Base-by-base conservation (phyloP, 2,329 filamentous ascomycete species). In the Phialophora macrospora region DNA sequence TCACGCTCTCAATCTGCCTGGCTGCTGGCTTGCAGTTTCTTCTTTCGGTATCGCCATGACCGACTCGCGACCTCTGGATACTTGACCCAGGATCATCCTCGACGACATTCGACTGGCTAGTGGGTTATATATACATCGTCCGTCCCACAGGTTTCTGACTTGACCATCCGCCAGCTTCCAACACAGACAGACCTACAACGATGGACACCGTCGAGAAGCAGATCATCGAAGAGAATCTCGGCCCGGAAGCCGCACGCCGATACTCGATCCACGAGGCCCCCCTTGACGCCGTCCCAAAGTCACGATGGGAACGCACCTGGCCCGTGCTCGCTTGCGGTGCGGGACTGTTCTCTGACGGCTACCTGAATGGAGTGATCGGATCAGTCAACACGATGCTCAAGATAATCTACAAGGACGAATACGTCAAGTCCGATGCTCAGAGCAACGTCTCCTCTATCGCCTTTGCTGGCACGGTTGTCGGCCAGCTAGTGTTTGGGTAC, bases 341-440 rank as follows among this genome's bases (percentile, higher is more conserved):
- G 59, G 93, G 93, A 73, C 83, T 97, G 1, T 97, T 97, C 78
- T 93, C 90, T 26, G 93, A 97, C 77, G 93, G 93, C 17, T 97
- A 97, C 77, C 86, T 97, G 75, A 96, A 96, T 79, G 92, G 91
- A 74, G 91, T 96, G 69, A 97, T 97, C 72, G 92, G 93, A 5
- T 91, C 90, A 2, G 93, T 97, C 64, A 91, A 89, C 72, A 96
- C 92, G 1, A 87, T 93, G 65, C 85, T 97, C 6, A 77, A 76
- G 22, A 78, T 76, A 0, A 83, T 96, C 72, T 97, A 97, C 74
- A 85, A 85, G 48, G 78, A 83, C 0, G 77, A 84, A n/a, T 97
- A 93, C 78, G 82, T 76, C n/a, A 79, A 81, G 2, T 94, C 90
- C 0, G 80, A 82, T 0, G 89, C 92, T 1, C 86, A 88, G 70